A percentile compares a stretch with the other conserved stretches of the same genome.
phyloP scores from a whole-genome alignment of 139 green algal species.

The Chlamydomonas schloesseri region DNA sequence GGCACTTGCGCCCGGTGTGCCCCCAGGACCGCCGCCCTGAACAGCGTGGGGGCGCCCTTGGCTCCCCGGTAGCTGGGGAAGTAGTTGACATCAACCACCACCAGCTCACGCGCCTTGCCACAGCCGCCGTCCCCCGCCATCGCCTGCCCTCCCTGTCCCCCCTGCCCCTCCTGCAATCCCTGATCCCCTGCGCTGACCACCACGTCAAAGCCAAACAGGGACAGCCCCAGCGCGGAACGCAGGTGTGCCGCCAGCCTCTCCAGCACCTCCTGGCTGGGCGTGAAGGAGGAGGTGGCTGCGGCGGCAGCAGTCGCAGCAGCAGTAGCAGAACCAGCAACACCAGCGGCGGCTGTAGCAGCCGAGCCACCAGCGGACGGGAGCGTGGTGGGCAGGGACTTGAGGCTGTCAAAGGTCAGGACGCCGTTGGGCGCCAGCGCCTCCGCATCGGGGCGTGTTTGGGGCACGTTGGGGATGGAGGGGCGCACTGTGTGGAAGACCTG shows the following conservation, averaged over 20 bases:
- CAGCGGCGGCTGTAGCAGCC: not conserved
- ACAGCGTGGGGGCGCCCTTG: constrained; percentile 44
- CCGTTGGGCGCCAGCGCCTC: not conserved
- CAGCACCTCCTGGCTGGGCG: constrained; percentile 47
- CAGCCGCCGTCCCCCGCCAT: no score
- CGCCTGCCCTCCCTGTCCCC: not conserved
- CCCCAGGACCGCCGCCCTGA: constrained; percentile 30
- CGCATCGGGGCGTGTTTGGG: not conserved
- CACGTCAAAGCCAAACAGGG: constrained; percentile 83
- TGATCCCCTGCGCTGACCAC: constrained; percentile 39
- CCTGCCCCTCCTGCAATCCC: not conserved
- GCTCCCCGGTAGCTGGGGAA: constrained; percentile 77
- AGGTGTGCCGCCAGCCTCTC: constrained; percentile 56
- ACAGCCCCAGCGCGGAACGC: constrained; percentile 63
- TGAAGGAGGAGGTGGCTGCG: not conserved
- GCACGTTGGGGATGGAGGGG: constrained; percentile 73
- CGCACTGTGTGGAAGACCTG: constrained; percentile 70
- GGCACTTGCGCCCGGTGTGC: not conserved
- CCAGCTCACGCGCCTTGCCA: constrained; percentile 34
- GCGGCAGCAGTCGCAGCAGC: not conserved
- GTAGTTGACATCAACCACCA: constrained; percentile 84
- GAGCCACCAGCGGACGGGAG: constrained; percentile 35
- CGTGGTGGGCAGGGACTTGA: constrained; percentile 70
- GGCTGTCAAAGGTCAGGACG: constrained; percentile 71
- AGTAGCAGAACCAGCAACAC: no score